Conservation (phyloP, 495 filamentous ascomycete species). For the Daldinia childiae region DNA sequence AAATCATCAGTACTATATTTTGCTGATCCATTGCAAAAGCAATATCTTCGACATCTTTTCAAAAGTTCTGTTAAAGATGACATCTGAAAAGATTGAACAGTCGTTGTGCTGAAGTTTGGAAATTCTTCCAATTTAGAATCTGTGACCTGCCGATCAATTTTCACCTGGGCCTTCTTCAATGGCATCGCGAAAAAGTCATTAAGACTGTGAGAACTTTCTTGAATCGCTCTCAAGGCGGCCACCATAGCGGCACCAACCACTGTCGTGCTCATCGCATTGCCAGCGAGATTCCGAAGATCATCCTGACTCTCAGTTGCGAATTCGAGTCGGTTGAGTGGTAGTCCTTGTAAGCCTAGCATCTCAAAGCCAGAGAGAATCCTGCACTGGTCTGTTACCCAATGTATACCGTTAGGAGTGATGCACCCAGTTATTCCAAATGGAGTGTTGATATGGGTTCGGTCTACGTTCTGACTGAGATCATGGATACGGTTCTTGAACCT, state of each 20-base stretch:
- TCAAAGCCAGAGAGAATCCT: constrained; percentile 73
- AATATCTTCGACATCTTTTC: constrained; percentile 41
- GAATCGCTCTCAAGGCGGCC: constrained; percentile 49
- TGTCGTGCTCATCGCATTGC: constrained; percentile 86
- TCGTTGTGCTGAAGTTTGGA: constrained; percentile 22
- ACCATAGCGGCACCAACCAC: constrained; percentile 73
- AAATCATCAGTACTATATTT: constrained; percentile 44
- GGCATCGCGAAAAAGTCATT: not conserved
- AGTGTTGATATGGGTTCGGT: constrained; percentile 53
- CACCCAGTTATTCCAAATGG: constrained; percentile 71
- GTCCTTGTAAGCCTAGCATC: constrained; percentile 73
- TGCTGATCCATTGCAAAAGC: constrained; percentile 47
- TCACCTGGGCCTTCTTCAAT: constrained; percentile 7
- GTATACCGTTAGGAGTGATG: constrained; percentile 73
- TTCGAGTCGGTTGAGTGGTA: constrained; percentile 70
- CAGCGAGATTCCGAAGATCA: constrained; percentile 76
- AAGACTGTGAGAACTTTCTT: constrained; percentile 5
- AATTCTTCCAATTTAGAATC: constrained; percentile 22
- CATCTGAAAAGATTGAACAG: constrained; percentile 14
- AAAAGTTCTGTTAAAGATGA: not conserved
- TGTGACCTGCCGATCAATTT: constrained; percentile 16
- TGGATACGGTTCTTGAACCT: constrained; percentile 68
- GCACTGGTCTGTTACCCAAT: constrained; percentile 69
- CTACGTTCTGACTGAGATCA: constrained; percentile 82
- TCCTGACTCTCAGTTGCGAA: constrained; percentile 70